Evolutionary conservation across 2,329 filamentous ascomycete species (phyloP).

Genomic region (Colletotrichum ledebouriae): DNA sequence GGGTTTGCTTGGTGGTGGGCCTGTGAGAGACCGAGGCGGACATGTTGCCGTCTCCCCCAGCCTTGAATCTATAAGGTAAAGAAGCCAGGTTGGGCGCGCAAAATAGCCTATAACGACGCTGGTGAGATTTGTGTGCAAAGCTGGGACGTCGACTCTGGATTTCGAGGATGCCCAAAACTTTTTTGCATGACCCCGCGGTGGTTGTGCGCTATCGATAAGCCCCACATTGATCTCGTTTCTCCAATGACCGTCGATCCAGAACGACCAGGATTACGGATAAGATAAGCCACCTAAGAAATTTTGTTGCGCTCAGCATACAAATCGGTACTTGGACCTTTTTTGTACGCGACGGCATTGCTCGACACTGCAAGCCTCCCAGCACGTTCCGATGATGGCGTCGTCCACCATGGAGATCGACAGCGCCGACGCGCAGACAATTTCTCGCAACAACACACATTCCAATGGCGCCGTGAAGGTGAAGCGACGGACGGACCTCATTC

Average conservation of each 20-base stretch:
- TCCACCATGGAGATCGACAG: slow-evolving; percentile 54
- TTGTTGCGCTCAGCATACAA: slow-evolving; percentile 11
- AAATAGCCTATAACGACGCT: slow-evolving; percentile 30
- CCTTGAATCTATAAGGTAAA: slow-evolving; percentile 90
- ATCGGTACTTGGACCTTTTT: slow-evolving; percentile 21
- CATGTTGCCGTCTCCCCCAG: slow-evolving; percentile 81
- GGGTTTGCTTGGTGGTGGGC: slow-evolving; percentile 87
- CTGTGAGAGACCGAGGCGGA: slow-evolving; percentile 84
- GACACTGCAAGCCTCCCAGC: not conserved
- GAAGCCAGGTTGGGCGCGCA: slow-evolving; percentile 69
- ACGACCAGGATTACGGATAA: slow-evolving; percentile 34
- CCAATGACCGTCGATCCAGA: slow-evolving; percentile 49
- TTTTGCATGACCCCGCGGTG: slow-evolving; percentile 29
- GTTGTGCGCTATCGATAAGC: slow-evolving; percentile 56
- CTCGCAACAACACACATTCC: slow-evolving; percentile 54
- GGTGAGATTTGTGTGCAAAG: not conserved
- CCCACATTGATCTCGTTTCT: slow-evolving; percentile 11
- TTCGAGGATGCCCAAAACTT: slow-evolving; percentile 21
- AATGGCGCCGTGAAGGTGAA: slow-evolving; percentile 68
- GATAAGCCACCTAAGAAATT: slow-evolving; percentile 28
- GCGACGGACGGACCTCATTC: slow-evolving; percentile 64
- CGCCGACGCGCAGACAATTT: slow-evolving; percentile 52
- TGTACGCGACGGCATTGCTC: slow-evolving; percentile 11
- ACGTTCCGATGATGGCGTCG: slow-evolving; percentile 18
- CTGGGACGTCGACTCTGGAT: slow-evolving; percentile 7